phyloP scores from a whole-genome alignment of 2,329 filamentous ascomycete genomes.

The Verruconis gallopava region DNA sequence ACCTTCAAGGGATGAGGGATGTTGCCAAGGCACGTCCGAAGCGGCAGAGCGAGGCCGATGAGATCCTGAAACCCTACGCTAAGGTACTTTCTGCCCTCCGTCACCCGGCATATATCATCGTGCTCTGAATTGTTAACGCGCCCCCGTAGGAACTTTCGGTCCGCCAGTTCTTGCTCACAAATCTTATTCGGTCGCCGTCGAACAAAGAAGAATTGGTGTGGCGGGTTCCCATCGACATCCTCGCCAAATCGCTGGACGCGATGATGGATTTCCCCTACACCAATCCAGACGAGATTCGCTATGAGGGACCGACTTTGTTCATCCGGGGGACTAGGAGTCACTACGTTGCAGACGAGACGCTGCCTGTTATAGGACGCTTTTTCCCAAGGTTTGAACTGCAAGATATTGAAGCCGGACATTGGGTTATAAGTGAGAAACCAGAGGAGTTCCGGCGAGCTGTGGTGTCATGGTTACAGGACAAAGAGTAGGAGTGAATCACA shows the following conservation, averaged over 20 bases:
- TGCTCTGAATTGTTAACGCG: not conserved
- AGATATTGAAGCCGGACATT: conserved; percentile 71
- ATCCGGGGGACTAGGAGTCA: conserved; percentile 62
- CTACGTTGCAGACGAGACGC: conserved; percentile 68
- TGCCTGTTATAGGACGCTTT: conserved; percentile 69
- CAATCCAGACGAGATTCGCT: conserved; percentile 53
- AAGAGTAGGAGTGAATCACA: conserved; percentile 25
- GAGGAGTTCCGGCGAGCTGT: conserved; percentile 62
- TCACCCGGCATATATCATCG: not conserved
- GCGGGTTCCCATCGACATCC: conserved; percentile 61
- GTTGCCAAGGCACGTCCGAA: conserved; percentile 58
- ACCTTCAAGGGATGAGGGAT: conserved; percentile 71
- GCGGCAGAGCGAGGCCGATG: conserved; percentile 65
- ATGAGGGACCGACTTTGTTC: conserved; percentile 67
- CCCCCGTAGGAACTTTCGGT: conserved; percentile 50
- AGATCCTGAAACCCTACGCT: conserved; percentile 64
- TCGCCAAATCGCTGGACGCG: conserved; percentile 55
- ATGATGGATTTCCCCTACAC: conserved; percentile 85
- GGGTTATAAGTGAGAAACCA: conserved; percentile 81
- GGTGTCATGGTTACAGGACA: conserved; percentile 49
- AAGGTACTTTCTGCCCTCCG: conserved; percentile 42
- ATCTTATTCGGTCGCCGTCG: conserved; percentile 46
- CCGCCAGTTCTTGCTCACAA: conserved; percentile 84
- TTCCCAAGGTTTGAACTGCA: conserved; percentile 64
- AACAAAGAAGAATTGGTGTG: conserved; percentile 51